Evolutionary conservation across 768 basidiomycete species (phyloP).

Genomic region (Amanita pallidorosea): DNA sequence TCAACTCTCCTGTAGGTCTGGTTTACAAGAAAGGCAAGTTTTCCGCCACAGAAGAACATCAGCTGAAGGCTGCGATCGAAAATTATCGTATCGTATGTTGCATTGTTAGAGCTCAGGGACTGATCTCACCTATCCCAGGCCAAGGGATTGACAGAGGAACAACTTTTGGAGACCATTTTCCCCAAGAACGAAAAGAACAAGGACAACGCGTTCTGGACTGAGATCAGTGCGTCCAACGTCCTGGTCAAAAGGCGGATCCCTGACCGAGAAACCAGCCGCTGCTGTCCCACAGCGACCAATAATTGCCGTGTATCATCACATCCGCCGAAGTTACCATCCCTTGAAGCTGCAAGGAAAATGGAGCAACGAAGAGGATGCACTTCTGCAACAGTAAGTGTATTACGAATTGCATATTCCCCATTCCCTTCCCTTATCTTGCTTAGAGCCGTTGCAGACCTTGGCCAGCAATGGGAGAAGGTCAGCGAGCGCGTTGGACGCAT

Average conservation of each 20-base stretch:
- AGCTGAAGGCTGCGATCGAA: slow-evolving; percentile 54
- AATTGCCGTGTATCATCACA: slow-evolving; percentile 76
- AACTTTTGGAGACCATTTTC: slow-evolving; percentile 57
- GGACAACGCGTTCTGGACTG: slow-evolving; percentile 68
- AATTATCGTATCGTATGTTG: slow-evolving; percentile 42
- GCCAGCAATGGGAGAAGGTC: slow-evolving; percentile 77
- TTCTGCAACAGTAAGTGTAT: slow-evolving; percentile 47
- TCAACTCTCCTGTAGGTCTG: slow-evolving; percentile 38
- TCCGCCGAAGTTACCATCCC: slow-evolving; percentile 62
- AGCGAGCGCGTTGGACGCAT: slow-evolving; percentile 60
- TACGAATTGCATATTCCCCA: background rate
- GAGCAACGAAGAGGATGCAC: slow-evolving; percentile 52
- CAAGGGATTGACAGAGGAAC: slow-evolving; percentile 40
- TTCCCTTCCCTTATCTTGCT: background rate
- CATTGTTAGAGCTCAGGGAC: slow-evolving; percentile 6
- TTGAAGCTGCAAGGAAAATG: slow-evolving; percentile 61
- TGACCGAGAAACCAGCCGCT: slow-evolving; percentile 31
- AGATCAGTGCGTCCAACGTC: slow-evolving; percentile 48
- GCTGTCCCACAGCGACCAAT: slow-evolving; percentile 70
- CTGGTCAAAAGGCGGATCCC: background rate
- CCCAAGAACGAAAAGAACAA: slow-evolving; percentile 49
- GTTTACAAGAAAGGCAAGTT: slow-evolving; percentile 86
- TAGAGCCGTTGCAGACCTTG: slow-evolving; percentile 60
- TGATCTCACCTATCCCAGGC: slow-evolving; percentile 20
- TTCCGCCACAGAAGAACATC: slow-evolving; percentile 65